Conservation (phyloP, 148 eudicot species). For the Hydrangea macrophylla region DNA sequence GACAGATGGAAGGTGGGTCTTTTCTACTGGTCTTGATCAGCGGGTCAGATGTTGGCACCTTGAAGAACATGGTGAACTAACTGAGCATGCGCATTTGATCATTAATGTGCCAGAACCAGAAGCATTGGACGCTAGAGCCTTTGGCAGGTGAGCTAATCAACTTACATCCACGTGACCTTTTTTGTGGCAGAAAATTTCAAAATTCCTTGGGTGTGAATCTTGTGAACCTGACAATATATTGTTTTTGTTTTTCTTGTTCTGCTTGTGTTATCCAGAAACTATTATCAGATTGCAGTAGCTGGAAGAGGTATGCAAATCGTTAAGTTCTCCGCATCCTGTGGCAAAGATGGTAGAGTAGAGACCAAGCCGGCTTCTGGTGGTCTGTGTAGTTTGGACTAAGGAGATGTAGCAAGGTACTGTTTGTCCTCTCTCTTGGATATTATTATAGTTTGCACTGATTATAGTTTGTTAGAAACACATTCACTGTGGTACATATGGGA, state of each 20-base stretch:
- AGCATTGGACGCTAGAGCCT: conserved; percentile 70
- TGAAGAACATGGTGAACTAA: conserved; percentile 38
- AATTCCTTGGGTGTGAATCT: not conserved
- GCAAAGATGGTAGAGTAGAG: conserved; percentile 18
- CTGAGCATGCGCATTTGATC: conserved; percentile 55
- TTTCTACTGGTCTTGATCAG: conserved; percentile 97
- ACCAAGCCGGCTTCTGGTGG: conserved; percentile 9
- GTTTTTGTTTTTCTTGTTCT: conserved; percentile 9
- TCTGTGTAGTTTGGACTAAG: not conserved
- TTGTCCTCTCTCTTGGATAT: not conserved
- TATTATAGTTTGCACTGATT: not conserved
- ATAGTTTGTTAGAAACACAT: not conserved
- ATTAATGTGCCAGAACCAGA: conserved; percentile 97
- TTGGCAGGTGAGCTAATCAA: conserved; percentile 47
- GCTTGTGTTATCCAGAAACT: conserved; percentile 39
- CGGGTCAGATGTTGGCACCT: conserved; percentile 85
- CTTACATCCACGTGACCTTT: not conserved
- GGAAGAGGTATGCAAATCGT: conserved; percentile 95
- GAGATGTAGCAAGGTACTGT: not conserved
- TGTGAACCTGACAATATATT: not conserved
- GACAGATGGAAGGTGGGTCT: conserved; percentile 87
- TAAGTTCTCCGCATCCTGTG: conserved; percentile 46
- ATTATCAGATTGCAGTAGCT: conserved; percentile 77
- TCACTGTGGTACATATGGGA: not conserved
- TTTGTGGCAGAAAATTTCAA: not conserved